Evolutionary conservation across 192 early-diverging fungal species (phyloP), one percentile per base, ranked within the genome.

Genomic region (Backusella circina): DNA sequence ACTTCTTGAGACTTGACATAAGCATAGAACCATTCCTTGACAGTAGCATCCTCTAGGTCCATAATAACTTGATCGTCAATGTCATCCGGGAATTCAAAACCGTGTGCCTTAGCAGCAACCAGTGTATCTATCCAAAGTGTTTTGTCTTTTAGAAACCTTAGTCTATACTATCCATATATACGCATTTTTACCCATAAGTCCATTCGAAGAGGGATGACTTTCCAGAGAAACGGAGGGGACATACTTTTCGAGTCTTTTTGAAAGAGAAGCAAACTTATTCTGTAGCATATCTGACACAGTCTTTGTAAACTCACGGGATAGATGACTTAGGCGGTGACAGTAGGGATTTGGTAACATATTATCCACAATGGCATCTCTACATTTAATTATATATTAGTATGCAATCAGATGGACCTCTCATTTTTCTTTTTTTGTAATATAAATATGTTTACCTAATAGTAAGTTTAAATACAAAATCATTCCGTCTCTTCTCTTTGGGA

Each of bases 121-220:
- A 82, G 12, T 1, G 81, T 78, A 73, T 82, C 44, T 47, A 47
- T 4, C n/a, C 18, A n/a, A 47, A 18, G 18, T 4, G 16, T n/a
- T n/a, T n/a, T n/a, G n/a, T n/a, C n/a, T n/a, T n/a, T n/a, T n/a
- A n/a, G n/a, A n/a, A n/a, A n/a, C n/a, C n/a, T n/a, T n/a, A n/a
- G n/a, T n/a, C n/a, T n/a, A n/a, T n/a, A n/a, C n/a, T n/a, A n/a
- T n/a, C n/a, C n/a, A n/a, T n/a, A 35, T 47, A 47, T 47, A 47
- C n/a, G 18, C 16, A 47, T n/a, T 1, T 18, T n/a, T 47, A 47
- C 44, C 82, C 33, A 82, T 72, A 65, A 84, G 67, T 15, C 80
- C 80, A 65, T 82, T 84, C 1, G 71, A 75, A 31, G 83, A 84
- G 2, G 83, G 83, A 15, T 84, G 77, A n/a, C 75, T 77, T 28